phyloP scores from a whole-genome alignment of 805 yeast species.

The Wickerhamiella australiensis region DNA sequence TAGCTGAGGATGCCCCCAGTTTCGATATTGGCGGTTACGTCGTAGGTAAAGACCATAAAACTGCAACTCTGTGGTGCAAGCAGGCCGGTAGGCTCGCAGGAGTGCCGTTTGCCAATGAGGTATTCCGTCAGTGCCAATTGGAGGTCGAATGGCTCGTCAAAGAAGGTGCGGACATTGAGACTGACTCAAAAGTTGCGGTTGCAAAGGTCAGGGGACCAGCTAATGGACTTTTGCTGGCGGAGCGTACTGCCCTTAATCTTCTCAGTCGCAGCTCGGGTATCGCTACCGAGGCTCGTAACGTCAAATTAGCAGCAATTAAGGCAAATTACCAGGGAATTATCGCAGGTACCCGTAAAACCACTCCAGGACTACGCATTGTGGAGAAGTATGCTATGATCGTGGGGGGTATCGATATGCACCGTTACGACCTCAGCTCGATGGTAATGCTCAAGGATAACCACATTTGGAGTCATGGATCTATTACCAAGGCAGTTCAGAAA shows the following conservation, averaged over 20 bases:
- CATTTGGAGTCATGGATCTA: constrained; percentile 84
- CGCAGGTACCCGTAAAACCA: constrained; percentile 96
- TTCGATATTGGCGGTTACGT: constrained; percentile 93
- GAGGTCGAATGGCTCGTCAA: constrained; percentile 56
- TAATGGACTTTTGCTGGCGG: constrained; percentile 66
- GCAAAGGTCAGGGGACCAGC: constrained; percentile 76
- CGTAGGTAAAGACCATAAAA: constrained; percentile 63
- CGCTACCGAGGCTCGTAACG: constrained; percentile 57
- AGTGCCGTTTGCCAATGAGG: constrained; percentile 79
- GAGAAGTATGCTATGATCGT: constrained; percentile 92
- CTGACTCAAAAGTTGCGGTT: constrained; percentile 49
- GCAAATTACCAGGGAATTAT: constrained; percentile 69
- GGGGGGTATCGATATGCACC: constrained; percentile 88
- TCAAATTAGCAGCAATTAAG: constrained; percentile 49
- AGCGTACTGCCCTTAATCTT: constrained; percentile 73
- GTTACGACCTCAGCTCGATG: constrained; percentile 87
- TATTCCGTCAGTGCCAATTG: constrained; percentile 62
- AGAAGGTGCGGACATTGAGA: constrained; percentile 54
- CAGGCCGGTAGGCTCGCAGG: constrained; percentile 72
- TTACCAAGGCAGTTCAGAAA: constrained; percentile 62
- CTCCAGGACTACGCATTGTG: constrained; percentile 80
- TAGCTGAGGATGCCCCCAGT: constrained; percentile 81
- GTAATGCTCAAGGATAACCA: constrained; percentile 95
- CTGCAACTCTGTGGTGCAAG: constrained; percentile 73
- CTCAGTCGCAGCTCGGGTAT: constrained; percentile 77